Evolutionary conservation across 1,139 yeast genomes (phyloP), one percentile per base, ranked within the genome.

Genomic region (Groenewaldozyma auringiensis): DNA sequence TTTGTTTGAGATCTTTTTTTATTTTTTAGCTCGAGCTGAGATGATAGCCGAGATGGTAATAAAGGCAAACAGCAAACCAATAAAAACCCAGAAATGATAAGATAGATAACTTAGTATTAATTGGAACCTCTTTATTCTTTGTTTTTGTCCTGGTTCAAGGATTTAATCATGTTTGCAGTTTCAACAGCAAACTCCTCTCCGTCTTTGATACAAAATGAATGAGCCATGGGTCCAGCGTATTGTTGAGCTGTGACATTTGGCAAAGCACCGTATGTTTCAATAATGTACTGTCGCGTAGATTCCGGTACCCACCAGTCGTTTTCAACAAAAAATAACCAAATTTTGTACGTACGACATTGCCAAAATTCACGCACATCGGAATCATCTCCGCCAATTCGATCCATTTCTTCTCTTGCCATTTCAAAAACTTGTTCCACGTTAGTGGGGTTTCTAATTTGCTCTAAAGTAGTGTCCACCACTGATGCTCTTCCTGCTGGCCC

Each of bases 221-320:
- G 85, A 6, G 69, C 64, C 29, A 78, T 75, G 1, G 63, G 66
- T 45, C 63, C 62, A 18, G 59, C 58, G 35, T 64, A 66, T 1
- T 68, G 66, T 25, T 56, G 45, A 45, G 50, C 49, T 39, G 53
- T 33, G 16, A 74, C 63, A 47, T 66, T 63, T 14, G 60, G 55
- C 40, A 62, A 60, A 11, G 51, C 49, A 4, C 56, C 56, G 56
- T 76, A 74, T 33, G 65, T 60, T 3, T 62, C 48, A 32, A 72
- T 55, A 16, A 79, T 60, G 47, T 65, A 63, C 31, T 65, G 67
- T 45, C 80, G 64, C 1, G 83, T 72, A 21, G 58, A 61, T 45
- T 74, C 70, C 47, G 69, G 66, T 2, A 81, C 79, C 88, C 88
- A 81, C 55, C 76, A 76, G 59, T 81, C 88, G 14, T 61, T 55